These are phyloP conservation scores for Hemerocallis citrina DNA, from an alignment of 106 monocot genomes.

Conservation along the genomic window DNA sequence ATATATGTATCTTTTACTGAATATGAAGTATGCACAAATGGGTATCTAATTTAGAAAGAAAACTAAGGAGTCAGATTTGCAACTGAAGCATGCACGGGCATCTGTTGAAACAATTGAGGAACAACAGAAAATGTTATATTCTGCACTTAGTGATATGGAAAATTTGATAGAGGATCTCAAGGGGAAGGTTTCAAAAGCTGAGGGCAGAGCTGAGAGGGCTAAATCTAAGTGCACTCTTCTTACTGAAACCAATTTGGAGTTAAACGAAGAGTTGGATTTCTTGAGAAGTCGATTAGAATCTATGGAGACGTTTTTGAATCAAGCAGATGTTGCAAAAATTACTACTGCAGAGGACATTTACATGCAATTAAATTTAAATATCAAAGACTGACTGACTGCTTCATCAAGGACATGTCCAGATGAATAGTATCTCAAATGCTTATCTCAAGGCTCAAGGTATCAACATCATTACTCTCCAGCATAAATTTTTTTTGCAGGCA, in stretches of 20 bases:
- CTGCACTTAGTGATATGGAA: conserved; percentile 73
- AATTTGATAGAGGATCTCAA: conserved; percentile 74
- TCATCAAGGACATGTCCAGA: too few species aligned
- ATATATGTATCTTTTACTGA: too few species aligned
- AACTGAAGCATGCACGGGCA: conserved; percentile 70
- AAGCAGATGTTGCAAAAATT: conserved; percentile 50
- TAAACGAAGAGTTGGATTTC: conserved; percentile 65
- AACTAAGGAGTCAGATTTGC: conserved; percentile 62
- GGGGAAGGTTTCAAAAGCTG: conserved; percentile 61
- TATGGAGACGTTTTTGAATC: conserved; percentile 47
- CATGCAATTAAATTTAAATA: too few species aligned
- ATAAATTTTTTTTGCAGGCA: too few species aligned
- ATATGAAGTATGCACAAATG: too few species aligned
- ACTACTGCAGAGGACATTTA: conserved; percentile 60
- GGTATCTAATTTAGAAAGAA: conserved; percentile 62
- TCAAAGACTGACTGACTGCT: too few species aligned
- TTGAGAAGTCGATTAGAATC: conserved; percentile 48
- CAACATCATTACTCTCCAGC: too few species aligned
- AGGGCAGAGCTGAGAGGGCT: conserved; percentile 58
- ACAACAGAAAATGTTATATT: conserved; percentile 44
- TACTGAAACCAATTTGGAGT: conserved; percentile 75
- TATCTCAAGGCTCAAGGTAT: too few species aligned
- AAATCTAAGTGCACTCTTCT: conserved; percentile 58
- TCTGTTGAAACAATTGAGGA: conserved; percentile 72
- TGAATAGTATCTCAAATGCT: too few species aligned